Evolutionary conservation across 257 asterid species (phyloP).

Genomic region (Plectranthus barbatus): DNA sequence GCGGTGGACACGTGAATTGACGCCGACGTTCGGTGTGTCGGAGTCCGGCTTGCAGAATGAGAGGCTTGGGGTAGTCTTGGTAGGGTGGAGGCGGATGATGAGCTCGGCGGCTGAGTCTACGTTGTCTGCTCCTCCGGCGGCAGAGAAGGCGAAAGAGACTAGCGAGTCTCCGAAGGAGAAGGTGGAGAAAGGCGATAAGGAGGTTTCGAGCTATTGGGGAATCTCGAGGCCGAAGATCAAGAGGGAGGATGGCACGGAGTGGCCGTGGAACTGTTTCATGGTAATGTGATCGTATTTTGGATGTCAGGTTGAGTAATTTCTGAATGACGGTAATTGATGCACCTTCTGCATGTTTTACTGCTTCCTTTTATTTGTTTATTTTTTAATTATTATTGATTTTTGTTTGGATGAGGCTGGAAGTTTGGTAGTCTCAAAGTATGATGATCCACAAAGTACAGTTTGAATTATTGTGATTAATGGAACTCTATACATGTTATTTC

Average conservation of each 20-base stretch:
- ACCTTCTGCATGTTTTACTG: too few species aligned
- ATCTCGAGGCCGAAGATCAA: constrained; percentile 41
- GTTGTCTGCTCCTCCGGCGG: too few species aligned
- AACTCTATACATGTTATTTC: background rate
- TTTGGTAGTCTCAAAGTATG: background rate
- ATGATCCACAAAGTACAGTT: background rate
- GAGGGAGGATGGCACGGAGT: constrained; percentile 74
- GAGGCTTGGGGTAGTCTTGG: too few species aligned
- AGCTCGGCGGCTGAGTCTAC: too few species aligned
- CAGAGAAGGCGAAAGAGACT: too few species aligned
- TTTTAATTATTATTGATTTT: background rate
- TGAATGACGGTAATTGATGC: too few species aligned
- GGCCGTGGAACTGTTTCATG: constrained; percentile 99
- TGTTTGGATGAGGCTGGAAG: background rate
- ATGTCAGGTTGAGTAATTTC: background rate
- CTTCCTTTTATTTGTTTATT: too few species aligned
- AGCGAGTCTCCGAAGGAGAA: too few species aligned
- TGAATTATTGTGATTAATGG: background rate
- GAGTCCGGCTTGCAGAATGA: too few species aligned
- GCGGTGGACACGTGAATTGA: too few species aligned
- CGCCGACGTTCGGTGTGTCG: too few species aligned
- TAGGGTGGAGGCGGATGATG: too few species aligned
- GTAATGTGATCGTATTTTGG: constrained; percentile 26
- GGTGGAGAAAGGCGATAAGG: constrained; percentile 24
- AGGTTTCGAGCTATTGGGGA: constrained; percentile 85